phyloP scores from a whole-genome alignment of 352 stramenopile genomes.

The Phytophthora macrochlamydospora region DNA sequence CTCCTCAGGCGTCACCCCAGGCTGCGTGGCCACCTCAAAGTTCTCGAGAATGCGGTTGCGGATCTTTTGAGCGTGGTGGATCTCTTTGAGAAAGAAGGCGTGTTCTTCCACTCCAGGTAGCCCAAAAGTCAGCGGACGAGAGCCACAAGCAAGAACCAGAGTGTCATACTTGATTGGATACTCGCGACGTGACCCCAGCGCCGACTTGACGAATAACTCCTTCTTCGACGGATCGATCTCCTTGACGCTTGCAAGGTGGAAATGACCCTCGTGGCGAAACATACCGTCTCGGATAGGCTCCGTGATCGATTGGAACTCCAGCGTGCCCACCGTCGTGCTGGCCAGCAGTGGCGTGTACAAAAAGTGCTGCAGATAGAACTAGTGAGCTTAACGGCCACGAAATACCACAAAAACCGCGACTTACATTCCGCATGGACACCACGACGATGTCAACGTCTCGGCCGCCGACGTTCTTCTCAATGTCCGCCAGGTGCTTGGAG shows the following conservation, averaged over 20 bases:
- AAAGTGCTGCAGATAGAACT: constrained; percentile 84
- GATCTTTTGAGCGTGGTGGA: constrained; percentile 93
- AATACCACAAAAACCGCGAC: constrained; percentile 6
- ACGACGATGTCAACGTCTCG: constrained; percentile 73
- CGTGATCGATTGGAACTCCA: constrained; percentile 97
- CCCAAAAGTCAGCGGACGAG: constrained; percentile 95
- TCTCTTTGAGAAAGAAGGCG: constrained; percentile 98
- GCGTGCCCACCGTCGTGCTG: constrained; percentile 93
- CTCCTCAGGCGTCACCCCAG: constrained; percentile 83
- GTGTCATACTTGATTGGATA: constrained; percentile 94
- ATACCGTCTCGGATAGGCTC: constrained; percentile 93
- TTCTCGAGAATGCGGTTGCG: constrained; percentile 86
- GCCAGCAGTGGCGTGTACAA: constrained; percentile 98
- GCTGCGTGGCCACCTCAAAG: constrained; percentile 95
- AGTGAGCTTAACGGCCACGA: neutral
- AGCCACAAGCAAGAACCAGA: constrained; percentile 92
- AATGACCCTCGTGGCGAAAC: constrained; percentile 75
- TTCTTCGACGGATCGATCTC: constrained; percentile 85
- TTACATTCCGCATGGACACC: constrained; percentile 83
- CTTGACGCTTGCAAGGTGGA: constrained; percentile 71
- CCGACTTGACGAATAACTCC: constrained; percentile 69
- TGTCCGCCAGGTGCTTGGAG: constrained; percentile 78
- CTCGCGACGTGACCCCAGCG: constrained; percentile 46
- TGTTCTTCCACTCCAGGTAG: constrained; percentile 90
- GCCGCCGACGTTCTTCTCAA: constrained; percentile 60